Evolutionary conservation across 2,329 filamentous ascomycete genomes (phyloP).

Genomic region (Colletotrichum echinochloae): DNA sequence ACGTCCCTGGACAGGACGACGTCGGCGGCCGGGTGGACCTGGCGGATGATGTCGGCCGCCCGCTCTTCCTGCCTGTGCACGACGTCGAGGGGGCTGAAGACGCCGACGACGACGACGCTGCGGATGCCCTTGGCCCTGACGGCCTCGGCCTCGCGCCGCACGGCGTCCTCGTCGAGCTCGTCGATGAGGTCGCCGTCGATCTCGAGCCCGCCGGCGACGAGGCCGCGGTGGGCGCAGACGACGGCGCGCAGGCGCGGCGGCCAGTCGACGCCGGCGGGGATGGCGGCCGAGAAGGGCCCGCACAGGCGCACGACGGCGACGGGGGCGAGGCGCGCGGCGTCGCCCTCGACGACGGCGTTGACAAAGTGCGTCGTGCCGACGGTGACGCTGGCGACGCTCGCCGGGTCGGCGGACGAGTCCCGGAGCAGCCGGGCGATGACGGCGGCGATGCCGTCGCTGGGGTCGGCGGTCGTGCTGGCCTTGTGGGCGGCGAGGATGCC

Average conservation of each 20-base stretch:
- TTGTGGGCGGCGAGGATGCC: constrained; percentile 63
- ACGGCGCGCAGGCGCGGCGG: constrained; percentile 60
- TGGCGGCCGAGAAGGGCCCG: constrained; percentile 63
- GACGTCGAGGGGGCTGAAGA: constrained; percentile 64
- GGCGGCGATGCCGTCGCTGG: constrained; percentile 58
- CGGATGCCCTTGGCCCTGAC: constrained; percentile 57
- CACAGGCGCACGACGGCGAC: constrained; percentile 67
- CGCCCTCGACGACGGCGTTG: constrained; percentile 67
- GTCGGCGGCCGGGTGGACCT: constrained; percentile 54
- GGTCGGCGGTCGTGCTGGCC: constrained; percentile 57
- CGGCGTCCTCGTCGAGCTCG: constrained; percentile 56
- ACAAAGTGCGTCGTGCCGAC: constrained; percentile 70
- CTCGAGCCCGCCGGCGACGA: constrained; percentile 63
- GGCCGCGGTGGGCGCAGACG: constrained; percentile 58
- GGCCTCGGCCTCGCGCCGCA: constrained; percentile 59
- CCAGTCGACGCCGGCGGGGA: constrained; percentile 65
- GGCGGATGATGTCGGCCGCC: constrained; percentile 60
- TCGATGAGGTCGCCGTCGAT: constrained; percentile 62
- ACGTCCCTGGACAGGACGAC: constrained; percentile 66
- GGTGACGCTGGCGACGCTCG: constrained; percentile 60
- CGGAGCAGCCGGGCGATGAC: constrained; percentile 57
- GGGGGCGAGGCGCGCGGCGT: constrained; percentile 57
- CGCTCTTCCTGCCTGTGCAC: constrained; percentile 65
- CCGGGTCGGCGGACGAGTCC: constrained; percentile 47
- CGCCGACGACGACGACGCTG: constrained; percentile 60